Percentiles rank a stretch among this genome's conserved stretches.
Evolutionary conservation across 495 filamentous ascomycete species (phyloP).

Genomic region (Hyaloscypha hepaticicola): DNA sequence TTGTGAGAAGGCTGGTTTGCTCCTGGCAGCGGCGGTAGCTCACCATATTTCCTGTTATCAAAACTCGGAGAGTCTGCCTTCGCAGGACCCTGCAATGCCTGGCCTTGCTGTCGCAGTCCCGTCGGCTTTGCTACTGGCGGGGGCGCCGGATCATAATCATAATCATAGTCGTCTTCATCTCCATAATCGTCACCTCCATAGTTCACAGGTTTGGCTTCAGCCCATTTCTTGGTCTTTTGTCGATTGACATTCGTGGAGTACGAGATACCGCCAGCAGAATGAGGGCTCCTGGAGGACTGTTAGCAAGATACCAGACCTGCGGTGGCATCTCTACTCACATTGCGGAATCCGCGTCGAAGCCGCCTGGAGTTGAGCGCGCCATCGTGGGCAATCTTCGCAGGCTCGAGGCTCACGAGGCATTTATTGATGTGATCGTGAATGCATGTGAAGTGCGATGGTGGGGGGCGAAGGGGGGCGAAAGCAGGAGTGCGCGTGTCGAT

Average conservation of each 20-base stretch:
- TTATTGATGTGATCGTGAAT: conserved; percentile 24
- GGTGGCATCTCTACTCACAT: conserved; percentile 20
- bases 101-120: conserved; percentile 37
- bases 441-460: conserved; percentile 8
- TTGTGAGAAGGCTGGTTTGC: conserved; percentile 13
- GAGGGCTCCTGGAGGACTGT: conserved; percentile 21
- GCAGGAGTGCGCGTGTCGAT: conserved; percentile 4
- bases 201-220: conserved; percentile 79
- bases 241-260: conserved; percentile 81
- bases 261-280: conserved; percentile 27
- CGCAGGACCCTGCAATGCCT: conserved; percentile 20
- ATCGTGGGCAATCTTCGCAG: conserved; percentile 21
- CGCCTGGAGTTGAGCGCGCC: conserved; percentile 28
- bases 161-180: conserved; percentile 66
- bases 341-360: conserved; percentile 28
- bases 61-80: conserved; percentile 2
- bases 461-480: neutral
- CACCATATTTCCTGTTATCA: conserved; percentile 29
- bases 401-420: conserved; percentile 23
- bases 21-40: conserved; percentile 28
- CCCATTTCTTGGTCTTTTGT: conserved; percentile 91
- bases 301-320: conserved; percentile 8
- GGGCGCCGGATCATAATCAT: conserved; percentile 46
- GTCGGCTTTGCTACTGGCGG: conserved; percentile 41
- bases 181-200: conserved; percentile 98